These are phyloP conservation scores for Penicillium subrubescens DNA, from an alignment of 495 filamentous ascomycete genomes.

Conservation along the genomic window DNA sequence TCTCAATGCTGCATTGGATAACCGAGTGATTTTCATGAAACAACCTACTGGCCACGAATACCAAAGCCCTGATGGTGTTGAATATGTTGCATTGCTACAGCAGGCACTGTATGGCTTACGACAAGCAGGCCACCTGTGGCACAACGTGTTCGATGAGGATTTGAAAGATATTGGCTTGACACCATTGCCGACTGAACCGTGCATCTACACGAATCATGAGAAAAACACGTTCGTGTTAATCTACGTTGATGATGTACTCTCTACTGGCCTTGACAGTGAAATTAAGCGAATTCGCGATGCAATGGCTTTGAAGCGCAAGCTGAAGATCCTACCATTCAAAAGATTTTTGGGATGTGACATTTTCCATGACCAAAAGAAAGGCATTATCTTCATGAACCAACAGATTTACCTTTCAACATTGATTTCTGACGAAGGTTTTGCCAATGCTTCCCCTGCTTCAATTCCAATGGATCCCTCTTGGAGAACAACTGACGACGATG, in stretches of 20 bases:
- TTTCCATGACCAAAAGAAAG: not conserved
- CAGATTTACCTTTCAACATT: not conserved
- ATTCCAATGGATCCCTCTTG: not conserved
- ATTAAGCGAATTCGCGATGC: not conserved
- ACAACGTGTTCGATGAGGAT: not conserved
- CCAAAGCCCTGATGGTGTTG: not conserved
- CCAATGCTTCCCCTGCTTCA: not conserved
- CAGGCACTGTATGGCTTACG: not conserved
- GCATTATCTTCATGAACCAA: not conserved
- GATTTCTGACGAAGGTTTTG: not conserved
- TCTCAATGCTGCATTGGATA: not conserved
- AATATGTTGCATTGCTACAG: not conserved
- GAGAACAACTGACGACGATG: not conserved
- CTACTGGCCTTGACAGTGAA: no score
- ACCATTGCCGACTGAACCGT: no score
- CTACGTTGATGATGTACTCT: not conserved
- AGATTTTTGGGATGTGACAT: not conserved
- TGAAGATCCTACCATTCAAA: not conserved
- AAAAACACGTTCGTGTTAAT: no score
- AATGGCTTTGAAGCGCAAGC: not conserved
- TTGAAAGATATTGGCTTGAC: not conserved
- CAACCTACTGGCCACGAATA: not conserved
- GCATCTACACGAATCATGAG: no score
- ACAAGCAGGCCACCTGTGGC: not conserved
- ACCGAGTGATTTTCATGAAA: not conserved